Evolutionary conservation across 208 protist genomes (phyloP).

Genomic region (Crithidia bombi): DNA sequence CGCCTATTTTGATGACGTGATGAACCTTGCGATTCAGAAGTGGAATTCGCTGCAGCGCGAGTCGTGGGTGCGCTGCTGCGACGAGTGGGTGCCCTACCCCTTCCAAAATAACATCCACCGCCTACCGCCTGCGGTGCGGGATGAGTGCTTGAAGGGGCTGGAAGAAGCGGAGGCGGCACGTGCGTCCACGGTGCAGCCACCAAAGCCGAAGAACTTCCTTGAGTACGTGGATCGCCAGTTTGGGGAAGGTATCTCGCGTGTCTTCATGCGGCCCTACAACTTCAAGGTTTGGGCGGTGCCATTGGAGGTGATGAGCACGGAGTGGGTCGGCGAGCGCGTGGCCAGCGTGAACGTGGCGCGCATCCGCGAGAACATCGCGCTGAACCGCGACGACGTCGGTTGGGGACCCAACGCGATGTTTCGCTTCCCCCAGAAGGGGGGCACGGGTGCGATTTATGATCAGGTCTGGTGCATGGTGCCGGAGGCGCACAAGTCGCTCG

Average conservation of each 20-base stretch:
- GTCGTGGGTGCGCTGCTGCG: constrained; percentile 57
- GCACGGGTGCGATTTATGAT: constrained; percentile 74
- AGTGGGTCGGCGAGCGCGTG: constrained; percentile 83
- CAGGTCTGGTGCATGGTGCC: constrained; percentile 48
- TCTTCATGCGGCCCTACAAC: constrained; percentile 88
- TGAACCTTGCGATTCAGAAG: constrained; percentile 52
- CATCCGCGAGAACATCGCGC: constrained; percentile 59
- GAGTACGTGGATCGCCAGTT: constrained; percentile 68
- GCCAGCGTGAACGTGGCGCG: constrained; percentile 61
- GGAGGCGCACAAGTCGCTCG: constrained; percentile 37
- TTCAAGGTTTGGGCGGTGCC: constrained; percentile 86
- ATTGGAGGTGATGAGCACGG: constrained; percentile 56
- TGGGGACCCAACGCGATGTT: constrained; percentile 87
- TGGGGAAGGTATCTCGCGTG: constrained; percentile 56
- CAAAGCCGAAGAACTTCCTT: constrained; percentile 43
- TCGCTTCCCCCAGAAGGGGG: constrained; percentile 66
- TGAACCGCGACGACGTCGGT: constrained; percentile 55
- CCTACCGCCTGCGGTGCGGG: constrained; percentile 50
- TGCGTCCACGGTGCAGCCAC: not conserved
- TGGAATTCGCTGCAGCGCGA: constrained; percentile 68
- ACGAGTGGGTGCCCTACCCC: constrained; percentile 72
- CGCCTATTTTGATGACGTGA: constrained; percentile 81
- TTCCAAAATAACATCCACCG: constrained; percentile 85
- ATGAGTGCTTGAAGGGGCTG: constrained; percentile 53
- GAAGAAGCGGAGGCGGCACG: constrained; percentile 35